Base-by-base conservation (phyloP, 2,329 filamentous ascomycete genomes). In the Aspergillus felis region DNA sequence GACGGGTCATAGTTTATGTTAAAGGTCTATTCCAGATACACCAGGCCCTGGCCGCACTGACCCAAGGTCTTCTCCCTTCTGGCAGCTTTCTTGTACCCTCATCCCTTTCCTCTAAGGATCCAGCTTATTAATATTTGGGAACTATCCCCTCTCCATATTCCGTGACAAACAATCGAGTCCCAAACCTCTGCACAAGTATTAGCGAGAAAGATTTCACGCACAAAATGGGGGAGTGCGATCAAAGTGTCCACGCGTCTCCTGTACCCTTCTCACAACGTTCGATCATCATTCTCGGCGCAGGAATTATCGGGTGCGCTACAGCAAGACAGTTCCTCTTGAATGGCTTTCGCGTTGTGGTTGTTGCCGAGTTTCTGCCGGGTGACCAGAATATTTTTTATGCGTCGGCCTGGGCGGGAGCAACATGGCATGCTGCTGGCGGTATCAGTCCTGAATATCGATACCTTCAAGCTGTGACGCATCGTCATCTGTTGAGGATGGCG, bases 381-480 rank as follows among this genome's bases (percentile, higher is more conserved):
- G 73, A 75, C 50, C 64, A 73, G 53, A 65, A 66, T 53, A 72
- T 74, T 17, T 61, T 65, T 42, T 75, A 75, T 57, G 73, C 73
- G 20, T 75, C 73, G 4, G 73, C 73, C 14, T 75, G 73, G 73
- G 73, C 72, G 10, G 73, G 73, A 9, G 73, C 73, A 8, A 72
- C 73, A 54, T 75, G 73, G 73, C 73, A 75, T 62, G 68, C 73
- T 3, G 73, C 73, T 1, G 70, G 69, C 20, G 72, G 71, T 3
- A 71, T 75, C 49, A 66, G 62, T 1, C 63, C 69, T 1, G 71
- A 75, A 10, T 64, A 75, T 47, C 67, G 66, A 7, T 74, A 75
- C 57, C 55, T 73, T 4, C 73, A 75, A 55, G 73, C 67, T 3
- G 65, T 73, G 27, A 71, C 68, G 3, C 67, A 75, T 61, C 70